phyloP scores from a whole-genome alignment of 1,139 yeast genomes.

The Lodderomyces parapsilosis region DNA sequence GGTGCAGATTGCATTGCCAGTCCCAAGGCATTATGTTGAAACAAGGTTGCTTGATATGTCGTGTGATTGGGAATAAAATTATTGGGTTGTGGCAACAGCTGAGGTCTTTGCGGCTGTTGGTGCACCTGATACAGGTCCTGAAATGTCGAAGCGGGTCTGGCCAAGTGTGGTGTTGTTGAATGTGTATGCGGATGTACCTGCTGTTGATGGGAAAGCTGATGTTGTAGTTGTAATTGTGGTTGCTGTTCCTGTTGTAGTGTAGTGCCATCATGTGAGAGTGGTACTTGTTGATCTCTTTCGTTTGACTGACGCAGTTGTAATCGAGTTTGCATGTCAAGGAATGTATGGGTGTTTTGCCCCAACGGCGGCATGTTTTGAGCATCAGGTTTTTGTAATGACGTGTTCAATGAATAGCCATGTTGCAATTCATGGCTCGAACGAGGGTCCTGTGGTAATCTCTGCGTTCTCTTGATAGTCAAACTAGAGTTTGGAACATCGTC shows the following conservation, averaged over 20 bases:
- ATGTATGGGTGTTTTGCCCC: neutral
- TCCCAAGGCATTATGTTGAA: constrained; percentile 16
- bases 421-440: neutral
- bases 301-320: constrained; percentile 4
- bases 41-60: constrained; percentile 17
- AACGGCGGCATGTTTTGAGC: neutral
- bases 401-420: neutral
- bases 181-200: neutral
- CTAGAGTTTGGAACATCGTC: constrained; percentile 47
- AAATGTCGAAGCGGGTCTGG: neutral
- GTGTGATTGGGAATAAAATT: constrained; percentile 8
- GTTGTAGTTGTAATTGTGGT: neutral
- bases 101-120: constrained; percentile 1
- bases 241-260: no score
- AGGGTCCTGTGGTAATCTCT: neutral
- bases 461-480: constrained; percentile 7
- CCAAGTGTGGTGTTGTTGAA: neutral
- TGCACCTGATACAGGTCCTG: neutral
- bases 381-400: constrained; percentile 1
- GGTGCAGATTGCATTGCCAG: neutral
- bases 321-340: neutral
- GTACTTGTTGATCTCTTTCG: constrained; percentile 1
- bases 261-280: neutral
- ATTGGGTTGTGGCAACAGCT: constrained; percentile 2
- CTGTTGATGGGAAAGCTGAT: neutral